phyloP scores from a whole-genome alignment of 768 basidiomycete species.

The Mycena leptocephala region DNA sequence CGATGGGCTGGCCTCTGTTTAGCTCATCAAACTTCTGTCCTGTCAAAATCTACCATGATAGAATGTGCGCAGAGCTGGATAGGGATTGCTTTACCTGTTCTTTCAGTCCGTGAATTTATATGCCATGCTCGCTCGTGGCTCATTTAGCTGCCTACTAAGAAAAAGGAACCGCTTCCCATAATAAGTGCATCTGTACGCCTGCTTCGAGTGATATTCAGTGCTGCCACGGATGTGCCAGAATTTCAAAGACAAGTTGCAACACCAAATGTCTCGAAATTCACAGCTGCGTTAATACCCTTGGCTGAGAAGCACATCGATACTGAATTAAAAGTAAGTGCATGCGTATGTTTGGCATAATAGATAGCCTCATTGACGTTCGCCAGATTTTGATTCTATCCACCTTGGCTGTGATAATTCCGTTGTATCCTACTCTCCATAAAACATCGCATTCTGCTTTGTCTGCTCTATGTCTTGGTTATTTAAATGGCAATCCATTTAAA shows the following conservation, averaged over 20 bases:
- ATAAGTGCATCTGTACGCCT: slow-evolving; percentile 79
- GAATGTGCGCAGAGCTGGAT: slow-evolving; percentile 86
- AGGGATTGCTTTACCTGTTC: slow-evolving; percentile 71
- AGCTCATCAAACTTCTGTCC: slow-evolving; percentile 75
- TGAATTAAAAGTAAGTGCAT: slow-evolving; percentile 68
- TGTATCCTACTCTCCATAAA: slow-evolving; percentile 81
- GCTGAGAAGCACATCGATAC: slow-evolving; percentile 66
- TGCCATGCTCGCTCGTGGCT: slow-evolving; percentile 37
- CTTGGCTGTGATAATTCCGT: slow-evolving; percentile 68
- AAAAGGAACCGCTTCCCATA: slow-evolving; percentile 75
- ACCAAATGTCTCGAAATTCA: slow-evolving; percentile 84
- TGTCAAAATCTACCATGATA: slow-evolving; percentile 74
- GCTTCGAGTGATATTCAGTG: slow-evolving; percentile 72
- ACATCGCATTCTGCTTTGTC: slow-evolving; percentile 69
- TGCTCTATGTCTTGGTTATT: slow-evolving; percentile 66
- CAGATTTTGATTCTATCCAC: slow-evolving; percentile 66
- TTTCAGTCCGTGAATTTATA: slow-evolving; percentile 74
- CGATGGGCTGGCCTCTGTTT: slow-evolving; percentile 88
- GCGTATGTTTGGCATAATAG: slow-evolving; percentile 13
- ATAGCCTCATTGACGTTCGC: neutral
- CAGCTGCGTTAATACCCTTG: slow-evolving; percentile 68
- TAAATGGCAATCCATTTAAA: slow-evolving; percentile 69
- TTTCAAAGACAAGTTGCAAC: slow-evolving; percentile 86
- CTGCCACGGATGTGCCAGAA: slow-evolving; percentile 75
- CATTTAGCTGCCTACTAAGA: slow-evolving; percentile 61